Evolutionary conservation across 1,139 yeast species (phyloP), one percentile per base, ranked within the genome.

Genomic region (Yarrowia galli): DNA sequence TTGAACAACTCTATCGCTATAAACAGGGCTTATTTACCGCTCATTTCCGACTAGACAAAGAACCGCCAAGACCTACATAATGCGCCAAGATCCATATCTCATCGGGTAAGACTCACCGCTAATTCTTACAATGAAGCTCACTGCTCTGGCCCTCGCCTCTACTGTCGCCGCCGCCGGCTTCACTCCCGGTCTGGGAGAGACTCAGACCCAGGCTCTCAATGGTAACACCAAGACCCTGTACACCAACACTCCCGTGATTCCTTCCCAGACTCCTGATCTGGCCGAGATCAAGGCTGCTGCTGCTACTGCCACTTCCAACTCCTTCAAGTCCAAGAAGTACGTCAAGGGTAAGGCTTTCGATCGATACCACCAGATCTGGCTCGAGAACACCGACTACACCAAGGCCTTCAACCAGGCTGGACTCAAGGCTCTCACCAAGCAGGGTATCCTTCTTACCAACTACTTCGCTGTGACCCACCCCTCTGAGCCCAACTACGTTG

Each of bases 391-490:
- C 64, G 84, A 82, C 75, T 82, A 74, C 73, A 82, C 80, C 73
- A 83, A 83, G 73, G 85, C 85, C 56, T 54, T 54, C 18, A 36
- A 28, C 18, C 79, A 78, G 58, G 80, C 77, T 69, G 79, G 82
- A 73, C 83, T 72, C 75, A 77, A 72, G 76, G 76, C 73, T 75
- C 82, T 60, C 79, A 81, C 61, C 32, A 70, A 76, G 72, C 74
- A 81, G 65, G 86, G 85, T 73, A 77, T 82, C 68, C 74, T 77
- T 38, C 76, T 83, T 71, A 78, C 77, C 74, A 83, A 83, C 78
- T 83, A 83, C 78, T 83, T 83, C 79, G 81, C 82, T 36, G 71
- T 82, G 42, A 81, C 85, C 56, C 84, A 82, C 72, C 85, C 85
- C 63, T 82, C 86, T 1, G 83, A 83, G 78, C 85, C 85, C 70